phyloP scores from a whole-genome alignment of 805 yeast genomes.

The Pichia kluyveri region DNA sequence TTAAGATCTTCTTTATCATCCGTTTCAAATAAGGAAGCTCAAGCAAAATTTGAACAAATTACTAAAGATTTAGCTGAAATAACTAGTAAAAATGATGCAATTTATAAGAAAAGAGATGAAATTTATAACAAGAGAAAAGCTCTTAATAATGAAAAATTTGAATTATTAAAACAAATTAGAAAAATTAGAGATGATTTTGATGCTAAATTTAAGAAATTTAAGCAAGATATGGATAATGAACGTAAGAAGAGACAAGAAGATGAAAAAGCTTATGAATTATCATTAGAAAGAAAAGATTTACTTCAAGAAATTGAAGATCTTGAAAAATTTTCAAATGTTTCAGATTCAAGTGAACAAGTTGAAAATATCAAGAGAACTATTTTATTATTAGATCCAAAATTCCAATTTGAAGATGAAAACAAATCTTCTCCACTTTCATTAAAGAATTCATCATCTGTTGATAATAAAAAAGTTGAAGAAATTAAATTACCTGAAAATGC shows the following conservation, averaged over 20 bases:
- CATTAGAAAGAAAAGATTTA: conserved; percentile 41
- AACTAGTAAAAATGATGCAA: conserved; percentile 47
- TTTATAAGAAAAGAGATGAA: conserved; percentile 56
- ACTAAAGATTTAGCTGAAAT: conserved; percentile 65
- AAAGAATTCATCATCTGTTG: conserved; percentile 8
- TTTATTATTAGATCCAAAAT: conserved; percentile 67
- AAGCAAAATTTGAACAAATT: conserved; percentile 56
- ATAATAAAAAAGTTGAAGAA: conserved; percentile 10
- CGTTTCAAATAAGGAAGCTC: conserved; percentile 56
- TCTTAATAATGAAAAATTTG: conserved; percentile 60
- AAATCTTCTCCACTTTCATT: conserved; percentile 1
- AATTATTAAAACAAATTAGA: conserved; percentile 55
- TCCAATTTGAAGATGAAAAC: conserved; percentile 44
- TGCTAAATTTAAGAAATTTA: conserved; percentile 64
- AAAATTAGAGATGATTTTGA: conserved; percentile 67
- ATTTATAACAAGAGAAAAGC: conserved; percentile 59
- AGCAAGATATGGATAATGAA: conserved; percentile 59
- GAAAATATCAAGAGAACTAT: conserved; percentile 65
- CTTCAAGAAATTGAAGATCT: conserved; percentile 57
- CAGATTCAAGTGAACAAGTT: conserved; percentile 81
- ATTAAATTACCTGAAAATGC: conserved; percentile 59
- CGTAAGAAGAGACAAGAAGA: conserved; percentile 59
- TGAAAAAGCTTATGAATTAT: conserved; percentile 44
- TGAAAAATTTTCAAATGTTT: conserved; percentile 59
- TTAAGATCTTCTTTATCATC: conserved; percentile 56